These are phyloP conservation scores for Cercophora scortea DNA, from an alignment of 495 filamentous ascomycete genomes.

Conservation along the genomic window DNA sequence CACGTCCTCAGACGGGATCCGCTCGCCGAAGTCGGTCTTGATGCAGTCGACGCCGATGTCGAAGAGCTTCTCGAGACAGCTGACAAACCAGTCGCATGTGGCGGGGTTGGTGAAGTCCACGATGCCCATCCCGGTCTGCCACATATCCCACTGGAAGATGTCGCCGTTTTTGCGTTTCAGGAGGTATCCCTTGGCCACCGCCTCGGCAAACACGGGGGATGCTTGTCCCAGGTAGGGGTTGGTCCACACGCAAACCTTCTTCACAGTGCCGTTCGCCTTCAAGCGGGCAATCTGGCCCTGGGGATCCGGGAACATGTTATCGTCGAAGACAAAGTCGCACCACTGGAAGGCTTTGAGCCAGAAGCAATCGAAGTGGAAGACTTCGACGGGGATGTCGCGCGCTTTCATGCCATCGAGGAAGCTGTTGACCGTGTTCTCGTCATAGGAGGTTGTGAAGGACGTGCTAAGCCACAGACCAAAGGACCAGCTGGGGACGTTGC, in stretches of 20 bases:
- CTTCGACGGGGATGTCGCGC: constrained; percentile 56
- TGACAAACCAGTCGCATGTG: constrained; percentile 52
- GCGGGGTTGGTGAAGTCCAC: constrained; percentile 68
- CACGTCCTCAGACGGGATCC: constrained; percentile 57
- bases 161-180: constrained; percentile 62
- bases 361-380: constrained; percentile 68
- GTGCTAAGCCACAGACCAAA: constrained; percentile 67
- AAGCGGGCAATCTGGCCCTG: constrained; percentile 53
- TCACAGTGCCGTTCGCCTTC: constrained; percentile 46
- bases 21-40: constrained; percentile 70
- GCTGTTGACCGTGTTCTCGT: constrained; percentile 55
- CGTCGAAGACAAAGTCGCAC: constrained; percentile 67
- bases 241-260: constrained; percentile 64
- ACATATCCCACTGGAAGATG: constrained; percentile 67
- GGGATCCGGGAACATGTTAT: constrained; percentile 61
- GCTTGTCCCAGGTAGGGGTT: constrained; percentile 66
- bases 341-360: constrained; percentile 61
- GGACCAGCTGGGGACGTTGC: constrained; percentile 57
- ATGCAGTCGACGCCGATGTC: constrained; percentile 60
- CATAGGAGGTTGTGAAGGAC: constrained; percentile 63
- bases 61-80: constrained; percentile 51
- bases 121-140: constrained; percentile 69
- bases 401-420: constrained; percentile 63
- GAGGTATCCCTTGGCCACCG: constrained; percentile 59
- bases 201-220: constrained; percentile 55